Percentiles rank a stretch among this genome's conserved stretches.
phyloP scores from a whole-genome alignment of 192 early-diverging fungal genomes.

The Linnemannia elongata region DNA sequence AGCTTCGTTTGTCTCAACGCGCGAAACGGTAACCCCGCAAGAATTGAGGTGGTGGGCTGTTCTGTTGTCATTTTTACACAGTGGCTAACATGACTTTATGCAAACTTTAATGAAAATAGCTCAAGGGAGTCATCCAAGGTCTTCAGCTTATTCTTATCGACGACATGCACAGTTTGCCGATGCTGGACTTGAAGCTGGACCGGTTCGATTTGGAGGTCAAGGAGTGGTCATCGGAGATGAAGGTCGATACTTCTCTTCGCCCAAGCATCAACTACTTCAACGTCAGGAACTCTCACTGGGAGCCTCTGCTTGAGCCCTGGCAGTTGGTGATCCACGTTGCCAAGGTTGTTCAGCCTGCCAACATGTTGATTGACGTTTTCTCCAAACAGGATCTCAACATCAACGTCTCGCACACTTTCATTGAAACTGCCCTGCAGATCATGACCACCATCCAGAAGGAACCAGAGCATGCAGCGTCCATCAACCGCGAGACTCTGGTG shows the following conservation, averaged over 20 bases:
- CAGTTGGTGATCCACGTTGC: slow-evolving; percentile 72
- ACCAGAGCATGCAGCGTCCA: slow-evolving; percentile 33
- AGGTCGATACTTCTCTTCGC: slow-evolving; percentile 75
- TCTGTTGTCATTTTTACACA: background rate
- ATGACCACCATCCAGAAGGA: slow-evolving; percentile 62
- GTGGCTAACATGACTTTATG: background rate
- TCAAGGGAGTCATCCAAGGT: slow-evolving; percentile 76
- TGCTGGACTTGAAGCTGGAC: slow-evolving; percentile 88
- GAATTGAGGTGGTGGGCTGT: background rate
- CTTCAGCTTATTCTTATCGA: slow-evolving; percentile 90
- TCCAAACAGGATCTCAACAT: slow-evolving; percentile 84
- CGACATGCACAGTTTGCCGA: slow-evolving; percentile 94
- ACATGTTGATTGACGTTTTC: slow-evolving; percentile 72
- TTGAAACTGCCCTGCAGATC: slow-evolving; percentile 76
- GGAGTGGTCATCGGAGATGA: slow-evolving; percentile 85
- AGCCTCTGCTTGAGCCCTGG: slow-evolving; percentile 95
- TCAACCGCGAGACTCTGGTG: slow-evolving; percentile 46
- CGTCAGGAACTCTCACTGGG: slow-evolving; percentile 98
- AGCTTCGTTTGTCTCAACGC: slow-evolving; percentile 59
- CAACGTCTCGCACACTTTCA: slow-evolving; percentile 88
- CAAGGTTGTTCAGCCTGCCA: slow-evolving; percentile 54
- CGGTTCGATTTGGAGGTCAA: slow-evolving; percentile 81
- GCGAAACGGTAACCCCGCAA: slow-evolving; percentile 64
- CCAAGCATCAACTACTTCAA: slow-evolving; percentile 95
- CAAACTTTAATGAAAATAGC: slow-evolving; percentile 28